phyloP scores from a whole-genome alignment of 352 stramenopile genomes.

The Pythium rishiriense region DNA sequence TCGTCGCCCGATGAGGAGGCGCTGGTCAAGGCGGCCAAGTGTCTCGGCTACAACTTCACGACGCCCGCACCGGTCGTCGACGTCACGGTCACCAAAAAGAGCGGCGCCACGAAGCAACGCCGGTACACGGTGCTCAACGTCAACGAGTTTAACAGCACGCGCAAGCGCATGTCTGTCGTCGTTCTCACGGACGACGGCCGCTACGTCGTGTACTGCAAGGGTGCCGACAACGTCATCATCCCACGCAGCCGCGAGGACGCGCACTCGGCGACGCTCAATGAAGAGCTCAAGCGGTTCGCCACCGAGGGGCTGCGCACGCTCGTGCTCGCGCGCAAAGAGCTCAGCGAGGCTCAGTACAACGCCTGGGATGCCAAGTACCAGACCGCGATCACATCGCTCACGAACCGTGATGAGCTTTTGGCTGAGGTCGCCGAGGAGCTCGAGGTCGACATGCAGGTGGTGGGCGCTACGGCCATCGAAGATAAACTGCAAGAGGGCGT shows the following conservation, averaged over 20 bases:
- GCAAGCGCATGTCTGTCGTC: conserved; percentile 98
- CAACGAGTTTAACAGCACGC: conserved; percentile 89
- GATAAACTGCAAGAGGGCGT: conserved; percentile 93
- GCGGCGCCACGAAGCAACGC: conserved; percentile 23
- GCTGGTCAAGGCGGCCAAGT: conserved; percentile 87
- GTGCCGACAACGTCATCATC: conserved; percentile 87
- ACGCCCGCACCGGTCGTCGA: conserved; percentile 58
- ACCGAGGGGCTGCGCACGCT: conserved; percentile 85
- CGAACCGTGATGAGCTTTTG: conserved; percentile 55
- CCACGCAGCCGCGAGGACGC: conserved; percentile 42
- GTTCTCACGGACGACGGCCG: conserved; percentile 54
- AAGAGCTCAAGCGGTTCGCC: conserved; percentile 78
- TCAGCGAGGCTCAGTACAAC: conserved; percentile 60
- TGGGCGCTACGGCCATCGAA: conserved; percentile 92
- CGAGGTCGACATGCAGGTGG: conserved; percentile 75
- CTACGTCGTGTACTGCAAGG: conserved; percentile 74
- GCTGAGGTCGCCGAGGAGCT: conserved; percentile 59
- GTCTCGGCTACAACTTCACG: conserved; percentile 83
- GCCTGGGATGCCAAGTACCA: conserved; percentile 67
- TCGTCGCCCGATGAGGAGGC: conserved; percentile 93
- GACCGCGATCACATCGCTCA: conserved; percentile 55
- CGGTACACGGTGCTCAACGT: conserved; percentile 77
- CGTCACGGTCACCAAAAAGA: conserved; percentile 54
- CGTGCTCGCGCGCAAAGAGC: conserved; percentile 60
- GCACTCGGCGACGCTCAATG: conserved; percentile 34